These are phyloP conservation scores for Dianthus caryophyllus DNA, from an alignment of 148 eudicot genomes.

Conservation along the genomic window DNA sequence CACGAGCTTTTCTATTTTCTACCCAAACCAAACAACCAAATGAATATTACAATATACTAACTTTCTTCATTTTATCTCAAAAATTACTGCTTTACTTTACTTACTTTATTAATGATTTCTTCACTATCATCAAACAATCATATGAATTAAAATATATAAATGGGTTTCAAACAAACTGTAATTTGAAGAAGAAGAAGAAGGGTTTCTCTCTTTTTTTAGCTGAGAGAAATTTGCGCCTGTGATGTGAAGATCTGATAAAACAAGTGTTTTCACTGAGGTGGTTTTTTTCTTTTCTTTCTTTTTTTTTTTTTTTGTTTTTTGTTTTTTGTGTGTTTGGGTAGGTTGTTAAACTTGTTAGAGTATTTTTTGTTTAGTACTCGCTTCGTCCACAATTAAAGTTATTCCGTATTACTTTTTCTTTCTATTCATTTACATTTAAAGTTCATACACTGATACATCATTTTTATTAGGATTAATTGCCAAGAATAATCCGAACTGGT, in stretches of 20 bases:
- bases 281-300: too few species aligned
- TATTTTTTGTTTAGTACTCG: too few species aligned
- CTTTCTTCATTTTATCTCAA: neutral
- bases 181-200: neutral
- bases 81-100: too few species aligned
- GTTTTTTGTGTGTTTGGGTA: neutral
- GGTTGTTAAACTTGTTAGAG: too few species aligned
- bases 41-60: conserved; percentile 4
- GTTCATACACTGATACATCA: too few species aligned
- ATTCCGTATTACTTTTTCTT: too few species aligned
- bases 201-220: neutral
- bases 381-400: too few species aligned
- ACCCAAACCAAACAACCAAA: neutral
- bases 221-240: conserved; percentile 3
- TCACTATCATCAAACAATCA: neutral
- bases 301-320: neutral
- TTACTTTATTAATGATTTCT: too few species aligned
- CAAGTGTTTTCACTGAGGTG: too few species aligned
- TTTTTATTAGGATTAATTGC: too few species aligned
- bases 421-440: too few species aligned
- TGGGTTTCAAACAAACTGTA: neutral
- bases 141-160: neutral
- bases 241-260: conserved; percentile 3
- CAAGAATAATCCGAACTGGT: too few species aligned
- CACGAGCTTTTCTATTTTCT: conserved; percentile 7